Evolutionary conservation across 306 rosid genomes (phyloP).

Genomic region (Cucurbita ficifolia): DNA sequence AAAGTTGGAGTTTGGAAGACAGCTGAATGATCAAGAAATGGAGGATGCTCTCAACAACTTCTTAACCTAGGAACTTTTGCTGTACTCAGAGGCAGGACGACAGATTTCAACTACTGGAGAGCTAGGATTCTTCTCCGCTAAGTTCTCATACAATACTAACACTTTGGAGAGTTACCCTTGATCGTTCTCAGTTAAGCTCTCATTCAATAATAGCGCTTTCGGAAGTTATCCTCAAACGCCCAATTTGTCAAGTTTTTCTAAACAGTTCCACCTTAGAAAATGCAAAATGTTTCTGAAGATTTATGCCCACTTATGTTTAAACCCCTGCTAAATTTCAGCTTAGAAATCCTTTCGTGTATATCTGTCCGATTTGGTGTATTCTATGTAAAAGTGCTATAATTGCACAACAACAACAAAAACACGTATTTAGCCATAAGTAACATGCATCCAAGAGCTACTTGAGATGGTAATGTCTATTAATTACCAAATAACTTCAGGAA

Average conservation of each 20-base stretch:
- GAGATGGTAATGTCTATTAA: neutral
- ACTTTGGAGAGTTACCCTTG: neutral
- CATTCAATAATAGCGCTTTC: neutral
- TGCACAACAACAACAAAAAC: neutral
- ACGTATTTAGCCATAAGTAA: neutral
- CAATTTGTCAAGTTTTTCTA: neutral
- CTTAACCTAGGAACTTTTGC: neutral
- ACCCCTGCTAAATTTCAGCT: neutral
- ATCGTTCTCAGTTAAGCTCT: neutral
- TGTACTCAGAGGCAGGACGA: neutral
- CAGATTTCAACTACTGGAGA: neutral
- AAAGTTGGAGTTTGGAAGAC: neutral
- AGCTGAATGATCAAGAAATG: neutral
- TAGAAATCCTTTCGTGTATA: neutral
- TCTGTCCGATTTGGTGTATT: neutral
- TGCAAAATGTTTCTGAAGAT: neutral
- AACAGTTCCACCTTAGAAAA: neutral
- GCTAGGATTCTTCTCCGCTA: neutral
- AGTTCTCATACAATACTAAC: neutral
- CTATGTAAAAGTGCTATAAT: neutral
- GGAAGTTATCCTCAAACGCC: neutral
- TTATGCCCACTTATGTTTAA: neutral
- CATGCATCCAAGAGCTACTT: neutral
- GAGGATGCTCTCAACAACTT: neutral
- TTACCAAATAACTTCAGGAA: neutral